phyloP scores from a whole-genome alignment of 2,329 filamentous ascomycete species.

The Penicillium sp. region DNA sequence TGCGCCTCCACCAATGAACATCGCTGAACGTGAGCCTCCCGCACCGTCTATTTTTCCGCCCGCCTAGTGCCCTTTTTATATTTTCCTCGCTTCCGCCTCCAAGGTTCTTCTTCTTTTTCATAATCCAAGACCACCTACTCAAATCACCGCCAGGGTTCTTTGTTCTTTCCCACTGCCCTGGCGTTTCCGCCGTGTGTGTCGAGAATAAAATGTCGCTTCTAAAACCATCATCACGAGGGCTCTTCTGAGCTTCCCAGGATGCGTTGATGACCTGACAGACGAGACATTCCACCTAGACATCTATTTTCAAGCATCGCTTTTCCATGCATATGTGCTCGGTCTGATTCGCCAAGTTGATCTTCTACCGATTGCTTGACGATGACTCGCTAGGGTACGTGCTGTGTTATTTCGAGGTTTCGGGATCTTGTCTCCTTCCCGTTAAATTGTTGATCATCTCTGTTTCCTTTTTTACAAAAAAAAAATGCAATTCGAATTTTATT shows the following conservation, averaged over 20 bases:
- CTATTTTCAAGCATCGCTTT: constrained; percentile 2
- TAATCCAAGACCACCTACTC: constrained; percentile 62
- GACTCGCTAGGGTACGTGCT: constrained; percentile 16
- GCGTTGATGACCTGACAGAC: constrained; percentile 44
- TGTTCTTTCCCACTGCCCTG: constrained; percentile 52
- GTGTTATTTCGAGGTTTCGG: not conserved
- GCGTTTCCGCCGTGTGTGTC: constrained; percentile 67
- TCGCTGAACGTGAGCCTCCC: constrained; percentile 18
- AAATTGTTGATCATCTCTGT: not conserved
- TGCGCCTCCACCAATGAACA: constrained; percentile 25
- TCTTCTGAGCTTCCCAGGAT: constrained; percentile 37
- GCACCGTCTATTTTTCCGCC: constrained; percentile 30
- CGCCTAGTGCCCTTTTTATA: constrained; percentile 6
- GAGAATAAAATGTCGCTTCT: constrained; percentile 63
- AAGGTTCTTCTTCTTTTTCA: constrained; percentile 23
- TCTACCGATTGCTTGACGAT: not conserved
- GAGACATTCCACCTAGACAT: constrained; percentile 27
- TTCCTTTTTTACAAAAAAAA: not conserved
- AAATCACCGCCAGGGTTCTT: constrained; percentile 63
- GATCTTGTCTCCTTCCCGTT: not conserved
- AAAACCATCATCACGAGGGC: constrained; percentile 75
- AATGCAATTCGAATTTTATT: constrained; percentile 1
- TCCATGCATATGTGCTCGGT: not conserved
- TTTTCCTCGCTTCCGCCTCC: constrained; percentile 10
- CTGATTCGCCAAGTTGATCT: not conserved